These are phyloP conservation scores for Cordyceps militaris DNA, from an alignment of 2,329 filamentous ascomycete genomes.

Conservation along the genomic window DNA sequence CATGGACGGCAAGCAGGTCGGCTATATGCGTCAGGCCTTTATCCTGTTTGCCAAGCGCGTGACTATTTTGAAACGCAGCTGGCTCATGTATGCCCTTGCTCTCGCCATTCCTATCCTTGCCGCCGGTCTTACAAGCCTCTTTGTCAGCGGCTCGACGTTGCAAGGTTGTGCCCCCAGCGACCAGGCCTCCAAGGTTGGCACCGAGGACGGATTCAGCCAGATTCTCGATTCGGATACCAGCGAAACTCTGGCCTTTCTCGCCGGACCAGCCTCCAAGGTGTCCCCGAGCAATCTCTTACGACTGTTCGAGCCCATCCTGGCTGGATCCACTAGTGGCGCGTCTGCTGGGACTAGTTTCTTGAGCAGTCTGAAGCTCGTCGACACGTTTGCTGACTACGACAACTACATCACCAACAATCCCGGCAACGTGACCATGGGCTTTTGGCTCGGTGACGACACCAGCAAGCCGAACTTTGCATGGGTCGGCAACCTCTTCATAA, in stretches of 20 bases:
- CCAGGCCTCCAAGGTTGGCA: slow-evolving; percentile 35
- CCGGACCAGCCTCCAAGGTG: slow-evolving; percentile 32
- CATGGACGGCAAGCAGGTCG: slow-evolving; percentile 61
- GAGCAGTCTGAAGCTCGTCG: slow-evolving; percentile 43
- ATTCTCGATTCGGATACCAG: slow-evolving; percentile 18
- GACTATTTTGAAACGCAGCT: slow-evolving; percentile 71
- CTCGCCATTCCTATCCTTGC: slow-evolving; percentile 73
- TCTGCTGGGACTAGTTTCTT: slow-evolving; percentile 18
- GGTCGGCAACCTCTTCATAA: slow-evolving; percentile 53
- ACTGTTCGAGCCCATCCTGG: slow-evolving; percentile 36
- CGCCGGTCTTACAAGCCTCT: slow-evolving; percentile 70
- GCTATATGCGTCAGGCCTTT: slow-evolving; percentile 61
- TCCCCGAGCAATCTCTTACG: slow-evolving; percentile 21
- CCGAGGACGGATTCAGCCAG: slow-evolving; percentile 33
- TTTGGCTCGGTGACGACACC: slow-evolving; percentile 62
- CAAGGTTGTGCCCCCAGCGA: slow-evolving; percentile 46
- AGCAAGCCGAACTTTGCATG: slow-evolving; percentile 63
- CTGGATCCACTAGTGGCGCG: slow-evolving; percentile 18
- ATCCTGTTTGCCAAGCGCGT: slow-evolving; percentile 73
- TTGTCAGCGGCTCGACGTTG: slow-evolving; percentile 52
- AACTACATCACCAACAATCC: slow-evolving; percentile 55
- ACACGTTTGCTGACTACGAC: slow-evolving; percentile 63
- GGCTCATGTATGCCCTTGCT: slow-evolving; percentile 66
- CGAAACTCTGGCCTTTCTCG: slow-evolving; percentile 21
- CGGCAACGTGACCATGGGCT: slow-evolving; percentile 63